These are phyloP conservation scores for Aspergillus sclerotioniger DNA, from an alignment of 495 filamentous ascomycete genomes.

Conservation along the genomic window DNA sequence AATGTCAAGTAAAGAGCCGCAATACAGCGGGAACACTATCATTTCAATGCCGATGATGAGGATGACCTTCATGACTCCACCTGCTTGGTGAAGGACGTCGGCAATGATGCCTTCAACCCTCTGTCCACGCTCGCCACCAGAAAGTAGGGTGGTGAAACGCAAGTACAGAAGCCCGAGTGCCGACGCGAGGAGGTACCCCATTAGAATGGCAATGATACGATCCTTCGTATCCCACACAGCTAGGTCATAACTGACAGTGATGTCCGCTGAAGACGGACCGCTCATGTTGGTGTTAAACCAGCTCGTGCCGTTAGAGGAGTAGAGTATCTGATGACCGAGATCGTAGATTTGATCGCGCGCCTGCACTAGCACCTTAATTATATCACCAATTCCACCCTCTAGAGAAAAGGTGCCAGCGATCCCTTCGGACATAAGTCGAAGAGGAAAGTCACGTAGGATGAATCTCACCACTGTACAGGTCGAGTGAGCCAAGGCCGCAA, in stretches of 20 bases:
- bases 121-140: constrained; percentile 60
- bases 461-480: constrained; percentile 28
- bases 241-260: constrained; percentile 56
- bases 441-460: constrained; percentile 39
- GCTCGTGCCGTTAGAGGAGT: constrained; percentile 24
- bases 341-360: constrained; percentile 23
- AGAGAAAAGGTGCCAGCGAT: constrained; percentile 22
- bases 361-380: constrained; percentile 14
- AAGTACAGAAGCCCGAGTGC: constrained; percentile 76
- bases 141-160: constrained; percentile 62
- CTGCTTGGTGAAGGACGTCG: constrained; percentile 87
- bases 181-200: constrained; percentile 76
- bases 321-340: constrained; percentile 20
- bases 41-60: constrained; percentile 99
- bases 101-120: constrained; percentile 74
- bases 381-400: constrained; percentile 16
- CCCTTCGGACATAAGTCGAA: constrained; percentile 32
- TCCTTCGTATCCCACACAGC: constrained; percentile 76
- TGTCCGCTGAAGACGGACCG: constrained; percentile 19
- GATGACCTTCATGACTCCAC: constrained; percentile 96
- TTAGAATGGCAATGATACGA: constrained; percentile 72
- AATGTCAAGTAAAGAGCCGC: constrained; percentile 83
- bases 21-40: constrained; percentile 95
- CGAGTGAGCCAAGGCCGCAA: constrained; percentile 22
- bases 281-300: constrained; percentile 26